Evolutionary conservation across 2,329 filamentous ascomycete species (phyloP).

Genomic region (Chaetomiaceae sp.): DNA sequence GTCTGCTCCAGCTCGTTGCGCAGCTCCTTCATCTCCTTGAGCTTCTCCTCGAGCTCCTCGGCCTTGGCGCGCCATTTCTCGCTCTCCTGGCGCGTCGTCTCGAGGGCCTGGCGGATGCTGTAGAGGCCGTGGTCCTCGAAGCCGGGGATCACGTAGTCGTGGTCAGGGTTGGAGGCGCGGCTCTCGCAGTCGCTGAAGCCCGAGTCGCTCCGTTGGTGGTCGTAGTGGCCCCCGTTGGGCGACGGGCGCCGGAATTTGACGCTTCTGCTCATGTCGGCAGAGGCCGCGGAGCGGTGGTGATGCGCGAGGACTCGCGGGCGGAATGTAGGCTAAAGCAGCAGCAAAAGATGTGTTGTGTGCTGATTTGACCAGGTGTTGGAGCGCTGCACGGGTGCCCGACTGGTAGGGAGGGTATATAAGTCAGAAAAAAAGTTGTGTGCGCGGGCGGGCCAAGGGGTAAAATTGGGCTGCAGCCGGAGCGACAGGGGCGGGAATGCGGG

Average conservation of each 20-base stretch:
- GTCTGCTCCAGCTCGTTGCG: slow-evolving; percentile 25
- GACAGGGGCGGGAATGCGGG: slow-evolving; percentile 20
- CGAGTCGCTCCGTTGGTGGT: slow-evolving; percentile 32
- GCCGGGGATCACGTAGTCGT: slow-evolving; percentile 24
- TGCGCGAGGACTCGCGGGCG: slow-evolving; percentile 15
- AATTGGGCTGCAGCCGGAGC: slow-evolving; percentile 12
- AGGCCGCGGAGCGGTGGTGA: slow-evolving; percentile 8
- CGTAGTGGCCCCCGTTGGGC: slow-evolving; percentile 27
- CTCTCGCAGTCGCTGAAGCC: slow-evolving; percentile 33
- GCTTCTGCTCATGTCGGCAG: slow-evolving; percentile 26
- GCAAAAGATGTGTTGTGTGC: slow-evolving; percentile 31
- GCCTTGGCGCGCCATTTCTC: slow-evolving; percentile 27
- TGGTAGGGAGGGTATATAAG: slow-evolving; percentile 27
- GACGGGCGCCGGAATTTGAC: slow-evolving; percentile 33
- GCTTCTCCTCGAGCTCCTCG: slow-evolving; percentile 23
- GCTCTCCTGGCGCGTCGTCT: slow-evolving; percentile 20
- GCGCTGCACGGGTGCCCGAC: slow-evolving; percentile 33
- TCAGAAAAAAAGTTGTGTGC: slow-evolving; percentile 21
- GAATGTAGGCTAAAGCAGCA: slow-evolving; percentile 25
- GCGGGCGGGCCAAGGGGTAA: slow-evolving; percentile 15
- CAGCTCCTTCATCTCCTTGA: slow-evolving; percentile 20
- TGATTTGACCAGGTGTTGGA: slow-evolving; percentile 30
- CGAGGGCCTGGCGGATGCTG: slow-evolving; percentile 29
- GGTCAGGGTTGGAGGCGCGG: slow-evolving; percentile 28
- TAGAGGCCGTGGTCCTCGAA: slow-evolving; percentile 27